Conservation (phyloP, 2,329 filamentous ascomycete species). For the Epichloe bromicola region DNA sequence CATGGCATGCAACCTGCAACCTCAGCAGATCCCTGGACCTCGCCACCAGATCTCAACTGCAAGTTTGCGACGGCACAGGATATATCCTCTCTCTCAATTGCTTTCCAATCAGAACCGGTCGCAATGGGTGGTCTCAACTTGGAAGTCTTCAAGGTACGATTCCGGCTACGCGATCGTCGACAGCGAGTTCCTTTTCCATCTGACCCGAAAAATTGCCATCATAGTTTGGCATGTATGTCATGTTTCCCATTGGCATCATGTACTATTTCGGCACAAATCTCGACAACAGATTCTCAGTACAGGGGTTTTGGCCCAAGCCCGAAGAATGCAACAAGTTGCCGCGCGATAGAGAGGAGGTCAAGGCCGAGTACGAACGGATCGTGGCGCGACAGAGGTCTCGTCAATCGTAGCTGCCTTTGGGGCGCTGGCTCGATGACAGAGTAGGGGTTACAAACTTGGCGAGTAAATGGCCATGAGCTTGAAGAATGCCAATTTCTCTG, state of each 20-base stretch:
- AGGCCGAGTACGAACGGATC: slow-evolving; percentile 64
- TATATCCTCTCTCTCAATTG: too few relatives aligned
- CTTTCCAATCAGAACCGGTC: slow-evolving; percentile 11
- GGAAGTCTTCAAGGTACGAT: slow-evolving; percentile 79
- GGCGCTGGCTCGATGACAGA: background rate
- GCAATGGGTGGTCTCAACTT: slow-evolving; percentile 73
- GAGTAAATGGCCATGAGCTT: slow-evolving; percentile 64
- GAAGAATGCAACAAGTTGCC: slow-evolving; percentile 67
- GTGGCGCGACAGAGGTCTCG: slow-evolving; percentile 56
- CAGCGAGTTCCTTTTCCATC: background rate
- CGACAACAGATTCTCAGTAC: slow-evolving; percentile 77
- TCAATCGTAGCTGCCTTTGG: slow-evolving; percentile 37
- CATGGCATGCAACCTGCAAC: background rate
- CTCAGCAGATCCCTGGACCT: background rate
- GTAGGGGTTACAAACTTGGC: slow-evolving; percentile 43
- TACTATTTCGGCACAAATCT: slow-evolving; percentile 99
- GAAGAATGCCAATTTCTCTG: slow-evolving; percentile 52
- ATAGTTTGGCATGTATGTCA: slow-evolving; percentile 95
- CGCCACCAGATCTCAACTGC: background rate
- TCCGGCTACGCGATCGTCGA: background rate
- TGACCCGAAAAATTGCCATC: background rate
- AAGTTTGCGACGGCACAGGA: background rate
- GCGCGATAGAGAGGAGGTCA: slow-evolving; percentile 68
- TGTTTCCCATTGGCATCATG: slow-evolving; percentile 98
- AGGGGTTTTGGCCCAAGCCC: slow-evolving; percentile 84